Evolutionary conservation across 2,329 filamentous ascomycete species (phyloP).

Genomic region (Cladosporium colombiae): DNA sequence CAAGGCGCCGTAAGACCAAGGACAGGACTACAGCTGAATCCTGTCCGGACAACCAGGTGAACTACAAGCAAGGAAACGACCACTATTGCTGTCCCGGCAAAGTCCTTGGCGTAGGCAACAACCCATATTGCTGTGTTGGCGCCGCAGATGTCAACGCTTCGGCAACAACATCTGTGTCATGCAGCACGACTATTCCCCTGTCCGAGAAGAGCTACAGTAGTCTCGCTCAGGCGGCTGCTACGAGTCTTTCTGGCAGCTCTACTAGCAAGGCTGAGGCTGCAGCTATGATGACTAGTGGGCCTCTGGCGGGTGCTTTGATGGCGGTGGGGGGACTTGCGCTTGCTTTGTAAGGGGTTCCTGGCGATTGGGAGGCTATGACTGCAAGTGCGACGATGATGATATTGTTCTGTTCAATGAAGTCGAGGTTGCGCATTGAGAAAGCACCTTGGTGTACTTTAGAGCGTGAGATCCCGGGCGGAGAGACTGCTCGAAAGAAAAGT

Average conservation of each 20-base stretch:
- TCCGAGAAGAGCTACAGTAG: conserved; percentile 3
- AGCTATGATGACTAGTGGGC: conserved; percentile 9
- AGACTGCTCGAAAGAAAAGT: background rate
- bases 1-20: conserved; percentile 4
- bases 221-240: conserved; percentile 8
- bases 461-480: background rate
- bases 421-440: background rate
- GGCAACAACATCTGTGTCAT: background rate
- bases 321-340: conserved; percentile 5
- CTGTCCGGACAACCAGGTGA: conserved; percentile 2
- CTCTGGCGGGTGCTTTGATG: conserved; percentile 6
- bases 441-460: background rate
- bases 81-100: conserved; percentile 12
- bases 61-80: background rate
- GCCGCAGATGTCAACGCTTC: background rate
- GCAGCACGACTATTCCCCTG: conserved; percentile 4
- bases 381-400: background rate
- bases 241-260: conserved; percentile 6
- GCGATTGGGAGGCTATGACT: background rate
- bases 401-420: background rate
- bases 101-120: background rate
- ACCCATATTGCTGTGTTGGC: conserved; percentile 12
- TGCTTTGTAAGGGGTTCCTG: background rate
- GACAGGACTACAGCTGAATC: background rate
- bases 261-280: conserved; percentile 1